phyloP scores from a whole-genome alignment of 2,329 filamentous ascomycete genomes.

The Monosporascus sp. region DNA sequence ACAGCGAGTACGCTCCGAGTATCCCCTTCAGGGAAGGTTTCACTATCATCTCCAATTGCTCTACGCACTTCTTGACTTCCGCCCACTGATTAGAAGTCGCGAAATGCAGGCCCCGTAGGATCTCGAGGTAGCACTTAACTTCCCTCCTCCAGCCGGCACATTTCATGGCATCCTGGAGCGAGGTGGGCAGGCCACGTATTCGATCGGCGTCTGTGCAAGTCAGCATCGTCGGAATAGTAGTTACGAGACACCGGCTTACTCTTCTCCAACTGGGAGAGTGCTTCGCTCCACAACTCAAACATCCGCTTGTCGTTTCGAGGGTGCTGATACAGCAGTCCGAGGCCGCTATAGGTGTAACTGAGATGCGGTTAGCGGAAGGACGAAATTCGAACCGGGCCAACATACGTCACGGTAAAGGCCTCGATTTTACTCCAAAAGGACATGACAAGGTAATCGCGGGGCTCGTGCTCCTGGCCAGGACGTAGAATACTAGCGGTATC shows the following conservation, averaged over 20 bases:
- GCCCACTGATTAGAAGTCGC: conserved; percentile 68
- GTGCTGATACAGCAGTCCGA: conserved; percentile 37
- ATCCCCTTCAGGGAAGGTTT: conserved; percentile 36
- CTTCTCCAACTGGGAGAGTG: conserved; percentile 26
- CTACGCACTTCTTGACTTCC: conserved; percentile 53
- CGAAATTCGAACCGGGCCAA: not conserved
- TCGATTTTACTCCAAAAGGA: conserved; percentile 58
- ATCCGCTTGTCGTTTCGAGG: conserved; percentile 32
- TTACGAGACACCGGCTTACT: conserved; percentile 23
- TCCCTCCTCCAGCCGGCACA: conserved; percentile 60
- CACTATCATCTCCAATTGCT: conserved; percentile 44
- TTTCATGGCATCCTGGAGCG: conserved; percentile 52
- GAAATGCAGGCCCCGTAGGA: conserved; percentile 65
- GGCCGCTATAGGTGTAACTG: conserved; percentile 52
- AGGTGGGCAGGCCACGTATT: conserved; percentile 40
- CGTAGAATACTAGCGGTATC: conserved; percentile 53
- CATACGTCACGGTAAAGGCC: conserved; percentile 50
- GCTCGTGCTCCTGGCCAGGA: conserved; percentile 38
- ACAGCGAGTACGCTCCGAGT: conserved; percentile 55
- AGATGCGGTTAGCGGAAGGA: not conserved
- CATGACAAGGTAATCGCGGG: conserved; percentile 52
- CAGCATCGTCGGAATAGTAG: conserved; percentile 8
- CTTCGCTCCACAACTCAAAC: conserved; percentile 36
- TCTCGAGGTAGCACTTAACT: conserved; percentile 62
- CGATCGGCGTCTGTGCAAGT: conserved; percentile 18